These are phyloP conservation scores for Calycina herbarum DNA, from an alignment of 2,329 filamentous ascomycete species.

Conservation along the genomic window DNA sequence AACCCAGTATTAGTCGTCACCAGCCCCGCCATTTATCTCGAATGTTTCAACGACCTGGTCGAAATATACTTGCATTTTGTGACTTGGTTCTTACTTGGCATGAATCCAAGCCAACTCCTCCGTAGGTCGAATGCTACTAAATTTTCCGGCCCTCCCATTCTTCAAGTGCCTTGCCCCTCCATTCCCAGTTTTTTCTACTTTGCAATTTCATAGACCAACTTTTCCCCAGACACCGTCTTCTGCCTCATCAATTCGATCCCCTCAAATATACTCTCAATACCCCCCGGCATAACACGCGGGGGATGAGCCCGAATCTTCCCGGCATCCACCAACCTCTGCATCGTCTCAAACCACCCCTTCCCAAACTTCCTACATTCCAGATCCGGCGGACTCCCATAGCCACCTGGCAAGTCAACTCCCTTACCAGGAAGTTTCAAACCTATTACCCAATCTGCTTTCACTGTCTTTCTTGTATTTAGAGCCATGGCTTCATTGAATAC, in stretches of 20 bases:
- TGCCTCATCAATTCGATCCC: slow-evolving; percentile 18
- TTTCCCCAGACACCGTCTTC: slow-evolving; percentile 19
- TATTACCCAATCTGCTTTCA: slow-evolving; percentile 31
- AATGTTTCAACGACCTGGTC: no score
- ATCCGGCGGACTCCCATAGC: slow-evolving; percentile 24
- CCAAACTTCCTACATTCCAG: slow-evolving; percentile 17
- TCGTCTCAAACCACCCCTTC: slow-evolving; percentile 10
- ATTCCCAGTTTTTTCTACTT: not conserved
- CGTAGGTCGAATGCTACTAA: no score
- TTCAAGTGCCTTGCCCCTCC: no score
- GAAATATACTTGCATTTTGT: no score
- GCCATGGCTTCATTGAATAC: not conserved
- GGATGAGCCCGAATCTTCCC: slow-evolving; percentile 20
- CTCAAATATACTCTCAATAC: slow-evolving; percentile 19
- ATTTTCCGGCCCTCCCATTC: no score
- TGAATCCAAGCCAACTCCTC: no score
- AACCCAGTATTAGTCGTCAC: no score
- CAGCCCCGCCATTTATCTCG: no score
- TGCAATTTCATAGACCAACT: slow-evolving; percentile 22
- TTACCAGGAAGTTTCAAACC: slow-evolving; percentile 32
- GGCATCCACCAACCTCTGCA: slow-evolving; percentile 11
- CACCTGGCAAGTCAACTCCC: slow-evolving; percentile 26
- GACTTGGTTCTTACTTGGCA: no score
- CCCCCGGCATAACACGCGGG: slow-evolving; percentile 9
- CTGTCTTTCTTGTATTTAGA: not conserved